Base-by-base conservation (phyloP, 148 eudicot genomes). In the Talinum fruticosum region DNA sequence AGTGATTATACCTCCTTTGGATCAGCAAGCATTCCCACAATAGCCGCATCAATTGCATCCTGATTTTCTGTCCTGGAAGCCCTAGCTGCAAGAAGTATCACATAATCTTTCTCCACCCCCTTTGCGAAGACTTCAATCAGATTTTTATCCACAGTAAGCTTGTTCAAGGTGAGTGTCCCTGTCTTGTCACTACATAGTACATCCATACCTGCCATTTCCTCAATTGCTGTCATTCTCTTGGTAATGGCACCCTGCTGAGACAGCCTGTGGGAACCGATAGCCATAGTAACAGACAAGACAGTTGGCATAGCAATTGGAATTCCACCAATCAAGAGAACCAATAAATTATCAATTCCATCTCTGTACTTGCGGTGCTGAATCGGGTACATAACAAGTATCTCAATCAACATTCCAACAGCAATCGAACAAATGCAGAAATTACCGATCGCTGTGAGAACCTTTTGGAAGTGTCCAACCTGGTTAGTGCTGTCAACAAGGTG, bases 131-230 rank as follows among this genome's bases (percentile, higher is more conserved):
- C 79, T 57, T 66, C 72, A 24, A 66, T 66, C 26, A 47, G 38
- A 41, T 45, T 66, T 53, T 65, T 66, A 19, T 45, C 44, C 68
- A 45, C 61, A 10, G 71, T 45, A 30, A 47, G 62, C 64, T 76
- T 66, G 64, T 44, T 47, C 26, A 65, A 30, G 5, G 59, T 66
- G 59, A 76, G 26, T 37, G 62, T 66, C 16, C 72, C 79, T 3
- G 23, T 6, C 45, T 36, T 32, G 35, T 76, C 79, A 32, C 57
- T 30, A 71, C 72, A 76, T 4, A 76, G 72, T 29, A 76, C 71
- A 29, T 76, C 72, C 72, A 66, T 76, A 38, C 49, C 79, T 16
- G 79, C 64, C 41, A 76, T 32, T 35, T 76, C 79, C 64, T 66
- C 69, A 30, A 76, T 14, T 1, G 38, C 61, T 21, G 61, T 41